Percentiles rank a stretch among this genome's conserved stretches.
Evolutionary conservation across 2,329 filamentous ascomycete species (phyloP).

Genomic region (Karstenula rhodostoma): DNA sequence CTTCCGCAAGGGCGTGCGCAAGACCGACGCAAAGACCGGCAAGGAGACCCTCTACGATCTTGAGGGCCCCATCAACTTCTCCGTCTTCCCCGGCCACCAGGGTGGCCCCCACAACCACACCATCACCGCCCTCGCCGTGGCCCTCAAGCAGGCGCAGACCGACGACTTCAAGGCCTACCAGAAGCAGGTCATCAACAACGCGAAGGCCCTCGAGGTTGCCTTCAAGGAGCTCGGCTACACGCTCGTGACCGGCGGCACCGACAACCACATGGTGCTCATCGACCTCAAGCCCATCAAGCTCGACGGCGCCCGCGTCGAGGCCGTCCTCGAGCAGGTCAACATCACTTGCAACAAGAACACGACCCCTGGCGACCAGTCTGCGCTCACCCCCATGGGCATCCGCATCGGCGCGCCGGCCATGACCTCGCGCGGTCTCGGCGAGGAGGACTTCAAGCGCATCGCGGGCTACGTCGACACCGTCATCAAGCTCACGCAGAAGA

Average conservation of each 20-base stretch:
- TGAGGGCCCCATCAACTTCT: conserved; percentile 91
- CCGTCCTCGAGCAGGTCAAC: conserved; percentile 88
- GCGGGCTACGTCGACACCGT: conserved; percentile 86
- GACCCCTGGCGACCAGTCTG: conserved; percentile 92
- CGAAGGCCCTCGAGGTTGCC: conserved; percentile 85
- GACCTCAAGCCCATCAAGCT: conserved; percentile 89
- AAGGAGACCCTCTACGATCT: conserved; percentile 88
- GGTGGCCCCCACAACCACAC: conserved; percentile 99
- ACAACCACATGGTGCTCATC: conserved; percentile 94
- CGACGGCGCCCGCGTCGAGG: conserved; percentile 89
- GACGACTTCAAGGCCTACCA: conserved; percentile 95
- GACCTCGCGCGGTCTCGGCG: conserved; percentile 92
- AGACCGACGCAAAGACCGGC: conserved; percentile 83
- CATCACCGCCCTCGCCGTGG: conserved; percentile 93
- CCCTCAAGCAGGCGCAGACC: conserved; percentile 89
- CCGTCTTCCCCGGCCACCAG: conserved; percentile 97
- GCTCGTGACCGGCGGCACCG: conserved; percentile 91
- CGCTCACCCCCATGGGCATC: conserved; percentile 89
- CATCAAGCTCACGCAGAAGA: conserved; percentile 88
- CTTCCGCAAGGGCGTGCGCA: conserved; percentile 90
- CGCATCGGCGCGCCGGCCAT: conserved; percentile 96
- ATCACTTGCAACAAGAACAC: conserved; percentile 99
- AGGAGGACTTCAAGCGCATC: conserved; percentile 83
- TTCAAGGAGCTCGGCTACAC: conserved; percentile 74
- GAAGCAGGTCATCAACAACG: conserved; percentile 86